Conservation (phyloP, 768 basidiomycete genomes). For the Suillus subalutaceus region DNA sequence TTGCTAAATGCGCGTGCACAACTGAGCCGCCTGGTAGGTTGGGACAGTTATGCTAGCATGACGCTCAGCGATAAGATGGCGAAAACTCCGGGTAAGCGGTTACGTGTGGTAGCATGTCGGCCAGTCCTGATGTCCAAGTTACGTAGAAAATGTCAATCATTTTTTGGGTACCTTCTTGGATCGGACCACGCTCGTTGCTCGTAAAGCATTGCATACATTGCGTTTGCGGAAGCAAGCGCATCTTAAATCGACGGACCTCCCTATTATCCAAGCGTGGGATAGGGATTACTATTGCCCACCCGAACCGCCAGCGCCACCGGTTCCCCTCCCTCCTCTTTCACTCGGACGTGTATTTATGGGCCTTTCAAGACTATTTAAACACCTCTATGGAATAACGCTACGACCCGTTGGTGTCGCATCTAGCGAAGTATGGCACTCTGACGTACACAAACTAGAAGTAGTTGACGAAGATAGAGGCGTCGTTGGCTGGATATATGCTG, state of each 20-base stretch:
- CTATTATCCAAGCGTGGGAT: conserved; percentile 92
- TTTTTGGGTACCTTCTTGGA: conserved; percentile 84
- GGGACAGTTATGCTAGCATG: conserved; percentile 85
- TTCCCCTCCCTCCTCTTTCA: conserved; percentile 74
- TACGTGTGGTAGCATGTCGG: background rate
- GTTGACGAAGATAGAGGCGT: conserved; percentile 85
- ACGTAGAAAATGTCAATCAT: conserved; percentile 77
- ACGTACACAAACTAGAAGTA: conserved; percentile 92
- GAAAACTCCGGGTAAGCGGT: conserved; percentile 74
- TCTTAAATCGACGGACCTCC: conserved; percentile 57
- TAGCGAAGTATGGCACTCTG: conserved; percentile 88
- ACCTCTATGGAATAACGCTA: conserved; percentile 84
- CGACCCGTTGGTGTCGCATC: conserved; percentile 66
- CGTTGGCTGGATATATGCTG: conserved; percentile 94
- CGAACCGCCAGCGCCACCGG: conserved; percentile 73
- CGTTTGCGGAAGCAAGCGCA: conserved; percentile 76
- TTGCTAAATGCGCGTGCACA: conserved; percentile 79
- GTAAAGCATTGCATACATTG: conserved; percentile 67
- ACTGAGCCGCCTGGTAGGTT: conserved; percentile 83
- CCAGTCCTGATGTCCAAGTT: conserved; percentile 10
- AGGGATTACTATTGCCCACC: conserved; percentile 90
- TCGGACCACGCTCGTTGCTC: conserved; percentile 79
- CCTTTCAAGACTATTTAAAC: conserved; percentile 84
- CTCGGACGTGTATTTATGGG: conserved; percentile 92
- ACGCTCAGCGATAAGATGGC: conserved; percentile 96